Conservation (phyloP, 805 yeast genomes). For the Nakazawaea ambrosiae region DNA sequence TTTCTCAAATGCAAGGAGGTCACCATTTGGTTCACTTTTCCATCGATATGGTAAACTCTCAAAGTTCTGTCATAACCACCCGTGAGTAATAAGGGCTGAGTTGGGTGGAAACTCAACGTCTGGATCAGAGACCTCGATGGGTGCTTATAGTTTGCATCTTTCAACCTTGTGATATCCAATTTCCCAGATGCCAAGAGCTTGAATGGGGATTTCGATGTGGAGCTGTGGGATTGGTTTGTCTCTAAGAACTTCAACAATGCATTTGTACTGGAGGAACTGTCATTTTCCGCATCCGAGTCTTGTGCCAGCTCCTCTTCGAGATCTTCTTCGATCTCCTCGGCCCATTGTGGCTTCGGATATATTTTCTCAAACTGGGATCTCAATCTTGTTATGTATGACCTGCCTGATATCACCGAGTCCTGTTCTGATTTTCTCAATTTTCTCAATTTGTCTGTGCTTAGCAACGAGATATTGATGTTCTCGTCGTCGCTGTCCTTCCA, state of each 20-base stretch:
- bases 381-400: slow-evolving; percentile 26
- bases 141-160: slow-evolving; percentile 75
- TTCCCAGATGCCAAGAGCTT: slow-evolving; percentile 62
- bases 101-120: slow-evolving; percentile 76
- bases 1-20: slow-evolving; percentile 75
- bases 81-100: slow-evolving; percentile 74
- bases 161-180: slow-evolving; percentile 72
- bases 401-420: slow-evolving; percentile 27
- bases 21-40: slow-evolving; percentile 72
- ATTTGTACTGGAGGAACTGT: slow-evolving; percentile 16
- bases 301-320: slow-evolving; percentile 15
- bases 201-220: slow-evolving; percentile 26
- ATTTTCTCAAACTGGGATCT: slow-evolving; percentile 59
- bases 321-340: slow-evolving; percentile 45
- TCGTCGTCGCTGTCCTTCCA: slow-evolving; percentile 97
- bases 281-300: neutral
- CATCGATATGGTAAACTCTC: slow-evolving; percentile 85
- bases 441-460: slow-evolving; percentile 49
- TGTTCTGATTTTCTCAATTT: slow-evolving; percentile 59
- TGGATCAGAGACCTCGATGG: slow-evolving; percentile 79
- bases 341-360: slow-evolving; percentile 87
- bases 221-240: slow-evolving; percentile 23
- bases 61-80: slow-evolving; percentile 91
- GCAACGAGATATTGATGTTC: slow-evolving; percentile 50
- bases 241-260: slow-evolving; percentile 25